Base-by-base conservation (phyloP, 441 rosid species). In the Lepidium campestre region DNA sequence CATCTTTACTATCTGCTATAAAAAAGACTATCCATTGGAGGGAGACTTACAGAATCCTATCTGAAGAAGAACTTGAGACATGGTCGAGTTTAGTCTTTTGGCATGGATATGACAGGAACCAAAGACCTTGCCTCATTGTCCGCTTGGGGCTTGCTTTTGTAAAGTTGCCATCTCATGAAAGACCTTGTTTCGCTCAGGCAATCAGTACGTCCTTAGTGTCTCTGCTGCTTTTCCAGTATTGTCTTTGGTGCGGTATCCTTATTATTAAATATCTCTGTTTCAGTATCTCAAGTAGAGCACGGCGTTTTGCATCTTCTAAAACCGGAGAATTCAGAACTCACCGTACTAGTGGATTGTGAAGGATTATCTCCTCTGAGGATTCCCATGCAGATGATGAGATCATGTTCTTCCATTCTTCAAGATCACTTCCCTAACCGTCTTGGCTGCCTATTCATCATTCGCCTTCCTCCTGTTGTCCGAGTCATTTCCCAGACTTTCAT, bases 11-110 rank as follows among this genome's bases (percentile, higher is more conserved):
- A 72, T 78, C 81, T 61, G 85, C 96, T 18, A 63, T 93, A 32
- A 93, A 93, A 79, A 93, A 82, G 80, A 90, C 99, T 47, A 79
- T 93, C 67, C 84, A 63, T 23, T 93, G 99, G 99, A 91, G 99
- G 76, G 93, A 86, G 76, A 85, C 90, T 14, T 93, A 86, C 61
- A 74, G 81, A 71, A 78, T 91, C 67, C 86, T 93, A 65, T 81
- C 95, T 2, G 89, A 80, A 69, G 85, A 88, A 68, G 99, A 90
- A 77, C 96, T 93, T 66, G 83, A 77, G 70, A 72, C 65, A 45
- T 93, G 99, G 97, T 86, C 93, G 39, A 76, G 78, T 75, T 54
- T 93, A 80, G 84, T 89, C 23, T 93, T 93, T 73, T 93, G 99
- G 99, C 99, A 93, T 85, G 97, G 96, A 59, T 77, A 66, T 79